A percentile compares a stretch with the other conserved stretches of the same genome.
These are phyloP conservation scores for Parastagonospora nodorum DNA, from an alignment of 2,329 filamentous ascomycete species.

Conservation along the genomic window DNA sequence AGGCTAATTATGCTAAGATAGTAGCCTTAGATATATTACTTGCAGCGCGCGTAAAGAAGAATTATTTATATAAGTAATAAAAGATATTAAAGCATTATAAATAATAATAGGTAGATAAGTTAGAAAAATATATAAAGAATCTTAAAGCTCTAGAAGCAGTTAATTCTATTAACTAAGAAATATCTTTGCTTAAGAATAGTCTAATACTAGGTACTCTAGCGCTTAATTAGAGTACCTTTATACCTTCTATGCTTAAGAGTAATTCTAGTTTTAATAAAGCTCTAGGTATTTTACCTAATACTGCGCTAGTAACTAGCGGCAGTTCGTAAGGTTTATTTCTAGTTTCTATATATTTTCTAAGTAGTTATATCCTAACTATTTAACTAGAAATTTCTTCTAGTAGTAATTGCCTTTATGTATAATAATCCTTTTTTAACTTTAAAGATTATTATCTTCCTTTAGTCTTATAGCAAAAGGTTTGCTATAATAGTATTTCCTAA, in stretches of 20 bases:
- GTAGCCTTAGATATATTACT: neutral
- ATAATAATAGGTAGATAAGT: neutral
- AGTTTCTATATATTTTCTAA: neutral
- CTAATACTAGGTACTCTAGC: neutral
- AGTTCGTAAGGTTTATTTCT: neutral
- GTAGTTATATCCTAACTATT: neutral
- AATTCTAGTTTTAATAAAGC: neutral
- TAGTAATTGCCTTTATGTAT: neutral
- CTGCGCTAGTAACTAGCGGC: neutral
- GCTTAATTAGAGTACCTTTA: neutral
- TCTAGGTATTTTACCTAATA: neutral
- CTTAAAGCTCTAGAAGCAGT: neutral
- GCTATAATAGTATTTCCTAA: neutral
- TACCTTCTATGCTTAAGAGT: neutral
- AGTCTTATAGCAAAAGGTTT: neutral
- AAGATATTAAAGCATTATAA: neutral
- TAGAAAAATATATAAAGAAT: neutral
- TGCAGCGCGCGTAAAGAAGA: neutral
- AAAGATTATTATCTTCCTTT: neutral
- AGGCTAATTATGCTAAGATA: neutral
- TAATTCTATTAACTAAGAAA: neutral
- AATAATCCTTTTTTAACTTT: neutral
- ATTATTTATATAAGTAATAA: neutral
- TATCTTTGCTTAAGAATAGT: neutral
- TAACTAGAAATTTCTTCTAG: neutral